Evolutionary conservation across 2,329 filamentous ascomycete species (phyloP), one percentile per base, ranked within the genome.

Genomic region (Lizonia empirigonia): DNA sequence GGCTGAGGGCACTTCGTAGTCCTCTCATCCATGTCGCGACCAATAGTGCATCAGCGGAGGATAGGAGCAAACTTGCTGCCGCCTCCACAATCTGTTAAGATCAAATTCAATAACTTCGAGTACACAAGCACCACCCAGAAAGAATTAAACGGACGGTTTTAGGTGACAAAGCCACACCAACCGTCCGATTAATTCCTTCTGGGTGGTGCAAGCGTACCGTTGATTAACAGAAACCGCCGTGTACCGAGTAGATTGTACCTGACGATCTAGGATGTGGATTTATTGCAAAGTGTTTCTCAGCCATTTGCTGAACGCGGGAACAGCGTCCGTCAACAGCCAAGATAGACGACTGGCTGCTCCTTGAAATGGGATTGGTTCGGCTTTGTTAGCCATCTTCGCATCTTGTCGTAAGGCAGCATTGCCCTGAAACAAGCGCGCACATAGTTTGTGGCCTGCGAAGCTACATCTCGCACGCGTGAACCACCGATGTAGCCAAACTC

Each of bases 201-300:
- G n/a, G n/a, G n/a, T n/a, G n/a, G 16, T 33, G 32, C 23, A 47
- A 52, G 49, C 42, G 49, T 52, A 46, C 49, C 49, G 32, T 46
- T 37, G 20, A 47, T 34, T 9, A 41, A 37, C 26, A 36, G 19
- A 35, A 20, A 29, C 33, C 42, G 33, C 26, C 32, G 22, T 38
- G 36, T 16, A 23, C 37, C 32, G 47, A 32, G 15, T 4, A 41
- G 41, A 36, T 44, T 22, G 36, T 29, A 47, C 32, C 6, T n/a
- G n/a, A n/a, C n/a, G n/a, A 26, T 9, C 20, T 29, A 15, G n/a
- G 24, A 8, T 37, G 42, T 27, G 37, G 33, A n/a, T 26, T 23
- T 7, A 1, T 18, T 42, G 20, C 41, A 15, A 7, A 42, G 18
- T 9, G 5, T 15, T 12, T 34, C 29, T 23, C 26, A 23, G 24